Percentiles rank a stretch among this genome's conserved stretches.
Conservation (phyloP, 768 basidiomycete species). For the Neoboletus magnificus region DNA sequence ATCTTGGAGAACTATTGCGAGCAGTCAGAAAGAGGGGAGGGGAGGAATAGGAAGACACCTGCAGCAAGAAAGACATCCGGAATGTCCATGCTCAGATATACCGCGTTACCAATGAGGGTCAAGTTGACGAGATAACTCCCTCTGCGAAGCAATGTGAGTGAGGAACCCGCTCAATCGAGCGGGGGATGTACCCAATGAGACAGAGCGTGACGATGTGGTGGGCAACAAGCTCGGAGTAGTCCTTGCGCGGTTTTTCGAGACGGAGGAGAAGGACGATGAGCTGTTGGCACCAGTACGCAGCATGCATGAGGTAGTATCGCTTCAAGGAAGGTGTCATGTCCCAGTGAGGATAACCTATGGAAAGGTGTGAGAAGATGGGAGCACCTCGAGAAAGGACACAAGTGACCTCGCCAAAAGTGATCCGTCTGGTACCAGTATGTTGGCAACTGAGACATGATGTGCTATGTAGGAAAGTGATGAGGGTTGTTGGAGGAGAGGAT, state of each 20-base stretch:
- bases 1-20: constrained; percentile 70
- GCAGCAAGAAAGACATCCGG: constrained; percentile 88
- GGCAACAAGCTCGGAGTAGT: constrained; percentile 79
- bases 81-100: constrained; percentile 96
- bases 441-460: constrained; percentile 77
- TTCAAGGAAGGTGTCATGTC: constrained; percentile 84
- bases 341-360: constrained; percentile 82
- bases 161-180: neutral
- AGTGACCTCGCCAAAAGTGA: constrained; percentile 78
- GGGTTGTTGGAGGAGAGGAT: neutral
- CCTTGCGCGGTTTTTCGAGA: constrained; percentile 93
- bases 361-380: neutral
- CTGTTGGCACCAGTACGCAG: constrained; percentile 94
- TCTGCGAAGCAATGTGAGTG: constrained; percentile 35
- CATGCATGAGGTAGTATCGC: constrained; percentile 90
- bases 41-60: constrained; percentile 25
- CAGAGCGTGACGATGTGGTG: constrained; percentile 95
- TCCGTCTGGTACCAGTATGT: constrained; percentile 85
- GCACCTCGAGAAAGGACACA: neutral
- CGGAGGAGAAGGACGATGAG: constrained; percentile 77
- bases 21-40: neutral
- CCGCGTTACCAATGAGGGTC: constrained; percentile 85
- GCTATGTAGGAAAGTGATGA: constrained; percentile 38
- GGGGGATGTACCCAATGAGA: constrained; percentile 71
- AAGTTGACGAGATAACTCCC: constrained; percentile 83